These are phyloP conservation scores for Magnaporthiopsis incrustans DNA, from an alignment of 2,329 filamentous ascomycete species.

Conservation along the genomic window DNA sequence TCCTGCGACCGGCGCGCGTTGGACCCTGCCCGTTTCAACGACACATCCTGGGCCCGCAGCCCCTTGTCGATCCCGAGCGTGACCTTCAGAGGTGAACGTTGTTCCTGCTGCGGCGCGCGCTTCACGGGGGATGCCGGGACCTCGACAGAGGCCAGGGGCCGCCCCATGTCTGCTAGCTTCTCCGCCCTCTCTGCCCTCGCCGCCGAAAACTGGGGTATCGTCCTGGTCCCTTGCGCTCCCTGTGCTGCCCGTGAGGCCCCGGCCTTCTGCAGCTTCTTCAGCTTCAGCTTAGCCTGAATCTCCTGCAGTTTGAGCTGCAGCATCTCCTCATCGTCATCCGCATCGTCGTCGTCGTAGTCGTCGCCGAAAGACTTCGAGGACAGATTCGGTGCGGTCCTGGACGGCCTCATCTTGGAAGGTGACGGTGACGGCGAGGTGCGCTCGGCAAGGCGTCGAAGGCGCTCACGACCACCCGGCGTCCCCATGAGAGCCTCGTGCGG, in stretches of 20 bases:
- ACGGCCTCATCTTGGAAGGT: slow-evolving; percentile 45
- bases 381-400: slow-evolving; percentile 20
- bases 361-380: slow-evolving; percentile 12
- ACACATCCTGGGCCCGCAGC: slow-evolving; percentile 70
- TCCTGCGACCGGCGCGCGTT: background rate
- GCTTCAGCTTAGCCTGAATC: slow-evolving; percentile 77
- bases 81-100: slow-evolving; percentile 68
- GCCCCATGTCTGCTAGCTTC: background rate
- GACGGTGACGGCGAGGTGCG: slow-evolving; percentile 62
- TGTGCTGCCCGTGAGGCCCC: background rate
- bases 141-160: slow-evolving; percentile 39
- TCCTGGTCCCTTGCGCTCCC: background rate
- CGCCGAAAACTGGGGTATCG: background rate
- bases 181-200: background rate
- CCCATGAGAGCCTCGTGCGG: slow-evolving; percentile 56
- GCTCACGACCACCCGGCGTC: slow-evolving; percentile 72
- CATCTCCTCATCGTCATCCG: slow-evolving; percentile 83
- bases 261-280: slow-evolving; percentile 74
- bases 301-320: slow-evolving; percentile 78
- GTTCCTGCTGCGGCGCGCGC: slow-evolving; percentile 37
- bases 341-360: slow-evolving; percentile 35
- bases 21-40: slow-evolving; percentile 49
- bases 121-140: slow-evolving; percentile 68
- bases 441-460: slow-evolving; percentile 60
- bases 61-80: slow-evolving; percentile 87